These are phyloP conservation scores for Mantamonas sphyraenae DNA, from an alignment of 78 protist species.

Conservation along the genomic window DNA sequence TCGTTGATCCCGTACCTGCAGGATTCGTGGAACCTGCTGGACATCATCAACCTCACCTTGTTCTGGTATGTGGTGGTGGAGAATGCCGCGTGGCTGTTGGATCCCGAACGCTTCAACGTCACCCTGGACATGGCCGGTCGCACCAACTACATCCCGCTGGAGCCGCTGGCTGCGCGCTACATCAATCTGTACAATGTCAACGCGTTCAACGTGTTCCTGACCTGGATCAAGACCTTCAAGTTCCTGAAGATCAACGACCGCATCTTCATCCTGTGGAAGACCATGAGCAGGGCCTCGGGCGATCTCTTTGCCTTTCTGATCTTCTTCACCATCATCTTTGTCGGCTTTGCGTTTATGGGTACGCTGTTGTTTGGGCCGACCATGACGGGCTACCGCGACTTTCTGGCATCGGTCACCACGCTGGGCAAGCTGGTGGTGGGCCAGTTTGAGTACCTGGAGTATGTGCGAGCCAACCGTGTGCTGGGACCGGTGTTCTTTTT, in stretches of 20 bases:
- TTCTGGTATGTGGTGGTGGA: no score
- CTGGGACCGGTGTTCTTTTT: slow-evolving; percentile 18
- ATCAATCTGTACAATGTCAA: no score
- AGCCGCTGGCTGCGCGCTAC: no score
- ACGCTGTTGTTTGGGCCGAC: slow-evolving; percentile 8
- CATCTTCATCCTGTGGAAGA: background rate
- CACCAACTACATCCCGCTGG: no score
- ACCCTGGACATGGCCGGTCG: no score
- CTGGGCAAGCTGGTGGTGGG: background rate
- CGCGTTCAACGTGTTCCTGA: background rate
- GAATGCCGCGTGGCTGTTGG: no score
- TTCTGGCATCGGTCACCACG: background rate
- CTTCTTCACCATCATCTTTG: background rate
- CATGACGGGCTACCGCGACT: background rate
- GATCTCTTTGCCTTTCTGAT: background rate
- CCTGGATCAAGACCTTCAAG: background rate
- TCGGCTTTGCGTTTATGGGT: slow-evolving; percentile 14
- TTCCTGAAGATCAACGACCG: background rate
- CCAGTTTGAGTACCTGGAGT: background rate
- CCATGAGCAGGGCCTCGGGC: background rate
- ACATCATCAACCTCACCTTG: no score
- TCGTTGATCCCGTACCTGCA: no score
- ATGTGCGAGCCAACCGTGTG: slow-evolving; percentile 5
- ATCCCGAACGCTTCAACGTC: no score
- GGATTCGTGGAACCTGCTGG: no score